These are phyloP conservation scores for Cicer chorassanicum DNA, from an alignment of 306 rosid species.

Conservation along the genomic window DNA sequence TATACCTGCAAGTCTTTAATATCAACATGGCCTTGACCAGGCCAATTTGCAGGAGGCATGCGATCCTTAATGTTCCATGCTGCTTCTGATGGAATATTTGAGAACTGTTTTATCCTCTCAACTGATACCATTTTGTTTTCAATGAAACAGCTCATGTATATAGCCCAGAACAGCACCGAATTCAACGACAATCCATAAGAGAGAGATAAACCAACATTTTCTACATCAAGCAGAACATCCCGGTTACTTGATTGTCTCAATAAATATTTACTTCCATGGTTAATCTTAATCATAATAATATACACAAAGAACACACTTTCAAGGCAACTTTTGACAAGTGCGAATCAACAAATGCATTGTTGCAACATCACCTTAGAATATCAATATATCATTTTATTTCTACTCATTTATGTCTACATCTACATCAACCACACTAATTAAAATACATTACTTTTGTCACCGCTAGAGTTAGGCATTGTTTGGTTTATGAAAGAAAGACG, in stretches of 20 bases:
- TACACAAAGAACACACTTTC: too few relatives aligned
- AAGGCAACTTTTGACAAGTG: too few relatives aligned
- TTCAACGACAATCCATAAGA: conserved; percentile 90
- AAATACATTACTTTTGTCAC: too few relatives aligned
- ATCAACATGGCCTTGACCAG: conserved; percentile 76
- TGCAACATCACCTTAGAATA: too few relatives aligned
- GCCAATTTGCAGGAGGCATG: conserved; percentile 84
- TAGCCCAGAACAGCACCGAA: conserved; percentile 70
- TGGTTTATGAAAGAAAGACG: too few relatives aligned
- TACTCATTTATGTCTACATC: too few relatives aligned
- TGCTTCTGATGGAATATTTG: conserved; percentile 81
- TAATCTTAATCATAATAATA: too few relatives aligned
- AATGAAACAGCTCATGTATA: conserved; percentile 85
- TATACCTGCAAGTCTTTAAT: conserved; percentile 79
- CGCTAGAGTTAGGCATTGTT: too few relatives aligned
- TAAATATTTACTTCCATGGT: not conserved
- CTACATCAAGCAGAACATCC: conserved; percentile 51
- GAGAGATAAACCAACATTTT: conserved; percentile 85
- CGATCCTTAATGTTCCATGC: conserved; percentile 69
- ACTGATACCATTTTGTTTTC: conserved; percentile 98
- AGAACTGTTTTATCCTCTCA: conserved; percentile 88
- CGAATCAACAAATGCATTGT: too few relatives aligned
- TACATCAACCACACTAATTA: too few relatives aligned
- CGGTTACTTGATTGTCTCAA: conserved; percentile 26
- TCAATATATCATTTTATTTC: too few relatives aligned